These are phyloP conservation scores for Nigrospora oryzae DNA, from an alignment of 2,329 filamentous ascomycete genomes.

Conservation along the genomic window DNA sequence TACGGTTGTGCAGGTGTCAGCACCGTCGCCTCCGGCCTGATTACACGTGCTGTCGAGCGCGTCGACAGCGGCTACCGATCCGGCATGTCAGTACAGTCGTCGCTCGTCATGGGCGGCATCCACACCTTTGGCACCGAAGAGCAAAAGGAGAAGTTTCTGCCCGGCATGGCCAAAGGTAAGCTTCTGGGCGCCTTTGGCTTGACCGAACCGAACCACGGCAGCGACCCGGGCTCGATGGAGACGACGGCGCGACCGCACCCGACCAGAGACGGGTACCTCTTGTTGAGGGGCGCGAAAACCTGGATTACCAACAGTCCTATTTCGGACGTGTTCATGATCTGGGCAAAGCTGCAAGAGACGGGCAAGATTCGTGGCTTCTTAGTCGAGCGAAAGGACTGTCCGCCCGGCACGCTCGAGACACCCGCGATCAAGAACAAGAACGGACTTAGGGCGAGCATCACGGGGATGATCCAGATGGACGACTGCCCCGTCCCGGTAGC, in stretches of 20 bases:
- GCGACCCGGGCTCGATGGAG: slow-evolving; percentile 88
- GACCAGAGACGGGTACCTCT: slow-evolving; percentile 72
- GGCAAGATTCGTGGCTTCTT: slow-evolving; percentile 93
- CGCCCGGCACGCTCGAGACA: slow-evolving; percentile 82
- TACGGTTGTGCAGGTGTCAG: slow-evolving; percentile 85
- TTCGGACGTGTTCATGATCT: slow-evolving; percentile 75
- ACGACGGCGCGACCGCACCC: slow-evolving; percentile 77
- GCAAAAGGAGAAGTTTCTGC: slow-evolving; percentile 77
- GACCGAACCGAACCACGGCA: slow-evolving; percentile 89
- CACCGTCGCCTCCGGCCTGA: slow-evolving; percentile 80
- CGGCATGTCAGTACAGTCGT: slow-evolving; percentile 89
- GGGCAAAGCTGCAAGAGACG: slow-evolving; percentile 86
- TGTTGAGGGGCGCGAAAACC: slow-evolving; percentile 76
- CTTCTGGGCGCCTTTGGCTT: slow-evolving; percentile 79
- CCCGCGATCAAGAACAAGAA: slow-evolving; percentile 93
- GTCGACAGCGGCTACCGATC: slow-evolving; percentile 89
- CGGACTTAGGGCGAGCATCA: slow-evolving; percentile 84
- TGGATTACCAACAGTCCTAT: slow-evolving; percentile 97
- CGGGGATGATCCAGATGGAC: slow-evolving; percentile 96
- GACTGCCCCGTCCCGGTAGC: slow-evolving; percentile 78
- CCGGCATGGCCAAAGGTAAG: slow-evolving; percentile 73
- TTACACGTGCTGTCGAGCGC: slow-evolving; percentile 82
- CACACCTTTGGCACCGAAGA: slow-evolving; percentile 80
- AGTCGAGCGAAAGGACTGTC: slow-evolving; percentile 77
- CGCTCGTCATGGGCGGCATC: slow-evolving; percentile 88